Evolutionary conservation across 768 basidiomycete genomes (phyloP).

Genomic region (Pisolithus tinctorius): DNA sequence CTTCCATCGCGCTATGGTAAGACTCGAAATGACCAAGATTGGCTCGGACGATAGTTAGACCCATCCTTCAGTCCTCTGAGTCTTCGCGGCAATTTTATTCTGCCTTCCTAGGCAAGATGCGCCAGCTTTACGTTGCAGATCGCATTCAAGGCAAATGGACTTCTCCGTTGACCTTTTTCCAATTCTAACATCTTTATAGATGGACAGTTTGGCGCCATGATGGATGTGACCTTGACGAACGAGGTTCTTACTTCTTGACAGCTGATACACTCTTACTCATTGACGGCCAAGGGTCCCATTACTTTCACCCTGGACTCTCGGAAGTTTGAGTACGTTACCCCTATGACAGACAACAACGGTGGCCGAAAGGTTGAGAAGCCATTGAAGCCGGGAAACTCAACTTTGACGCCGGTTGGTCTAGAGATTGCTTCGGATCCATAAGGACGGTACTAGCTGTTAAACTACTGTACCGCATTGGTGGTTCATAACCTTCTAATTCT

Average conservation of each 20-base stretch:
- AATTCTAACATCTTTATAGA: slow-evolving; percentile 39
- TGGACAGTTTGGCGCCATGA: slow-evolving; percentile 95
- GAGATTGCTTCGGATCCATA: slow-evolving; percentile 1
- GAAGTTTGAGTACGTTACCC: slow-evolving; percentile 60
- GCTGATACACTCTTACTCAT: slow-evolving; percentile 2
- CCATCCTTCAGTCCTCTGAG: slow-evolving; percentile 49
- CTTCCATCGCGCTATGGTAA: slow-evolving; percentile 90
- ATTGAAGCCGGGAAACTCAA: background rate
- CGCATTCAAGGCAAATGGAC: slow-evolving; percentile 66
- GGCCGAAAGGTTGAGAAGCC: slow-evolving; percentile 8
- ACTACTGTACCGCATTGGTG: too few relatives aligned
- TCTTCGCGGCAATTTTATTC: slow-evolving; percentile 64
- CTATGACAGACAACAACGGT: slow-evolving; percentile 4
- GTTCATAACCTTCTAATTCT: too few relatives aligned
- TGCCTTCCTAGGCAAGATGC: slow-evolving; percentile 63
- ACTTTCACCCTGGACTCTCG: slow-evolving; percentile 81
- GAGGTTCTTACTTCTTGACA: slow-evolving; percentile 45
- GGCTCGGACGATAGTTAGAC: background rate
- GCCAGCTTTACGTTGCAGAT: slow-evolving; percentile 58
- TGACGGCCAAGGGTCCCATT: slow-evolving; percentile 59
- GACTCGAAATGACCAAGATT: slow-evolving; percentile 12
- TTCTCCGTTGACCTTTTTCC: background rate
- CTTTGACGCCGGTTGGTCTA: too few relatives aligned
- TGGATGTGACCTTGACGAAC: slow-evolving; percentile 82
- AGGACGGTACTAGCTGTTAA: background rate